Evolutionary conservation across 2,329 filamentous ascomycete species (phyloP), one percentile per base, ranked within the genome.

Genomic region (Colletotrichum echinochloae): DNA sequence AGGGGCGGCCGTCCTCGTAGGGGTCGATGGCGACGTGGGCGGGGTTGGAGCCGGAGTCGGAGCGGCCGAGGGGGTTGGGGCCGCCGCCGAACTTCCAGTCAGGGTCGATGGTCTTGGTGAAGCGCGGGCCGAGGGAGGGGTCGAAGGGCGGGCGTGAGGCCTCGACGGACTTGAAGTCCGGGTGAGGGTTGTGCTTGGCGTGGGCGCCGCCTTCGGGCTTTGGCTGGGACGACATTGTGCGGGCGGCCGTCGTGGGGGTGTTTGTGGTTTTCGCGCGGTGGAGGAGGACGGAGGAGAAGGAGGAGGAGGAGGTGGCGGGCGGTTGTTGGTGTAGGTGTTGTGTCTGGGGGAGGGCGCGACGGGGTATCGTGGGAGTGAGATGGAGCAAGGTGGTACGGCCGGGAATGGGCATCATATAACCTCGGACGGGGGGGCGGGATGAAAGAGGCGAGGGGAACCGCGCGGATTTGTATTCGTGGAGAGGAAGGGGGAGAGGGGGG

Each of bases 1-100:
- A 82, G 0, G 90, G 86, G 0, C 95, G 88, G 39, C 90, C 92
- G 35, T 89, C 83, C 66, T 87, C 91, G 79, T 95, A 90, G 0
- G 95, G 95, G 80, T 97, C 91, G 75, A 98, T 97, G 77, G 90
- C 84, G 73, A 95, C 81, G 82, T 97, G 93, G 70, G 89, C 67
- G 41, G 74, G 66, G 82, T 93, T 94, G 71, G 89, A 85, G 70
- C 89, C 67, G 41, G 74, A 66, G 82, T 93, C 94, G 71, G 89
- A 85, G 73, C 92, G 62, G 71, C 73, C 70, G 23, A 74, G 69
- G 48, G 74, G 66, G 82, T 94, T 94, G 71, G 89, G 85, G 74
- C 92, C 92, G 59, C 84, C 78, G 65, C 92, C 92, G 68, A 87
- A 85, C 48, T 84, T 84, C 93, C 93, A 95, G 54, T 82, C 78